Conservation (phyloP, 306 rosid genomes). For the Pterocarpus santalinus region DNA sequence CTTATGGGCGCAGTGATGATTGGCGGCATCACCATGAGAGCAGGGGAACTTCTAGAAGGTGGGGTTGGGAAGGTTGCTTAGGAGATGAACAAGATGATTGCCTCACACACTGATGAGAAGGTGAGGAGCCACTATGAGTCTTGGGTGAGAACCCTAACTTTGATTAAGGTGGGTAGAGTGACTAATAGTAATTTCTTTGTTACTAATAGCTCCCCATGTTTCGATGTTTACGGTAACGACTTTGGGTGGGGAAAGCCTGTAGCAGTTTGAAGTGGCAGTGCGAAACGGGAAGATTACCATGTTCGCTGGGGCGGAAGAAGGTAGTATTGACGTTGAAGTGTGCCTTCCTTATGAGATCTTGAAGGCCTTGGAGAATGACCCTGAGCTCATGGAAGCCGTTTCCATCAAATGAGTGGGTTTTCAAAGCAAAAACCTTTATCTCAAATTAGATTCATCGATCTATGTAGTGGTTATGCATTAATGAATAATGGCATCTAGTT, state of each 20-base stretch:
- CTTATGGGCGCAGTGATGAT: background rate
- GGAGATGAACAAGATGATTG: conserved; percentile 53
- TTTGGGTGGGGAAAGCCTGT: conserved; percentile 60
- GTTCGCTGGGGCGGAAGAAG: conserved; percentile 54
- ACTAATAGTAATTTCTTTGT: background rate
- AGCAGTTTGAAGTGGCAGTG: conserved; percentile 53
- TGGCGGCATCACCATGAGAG: conserved; percentile 14
- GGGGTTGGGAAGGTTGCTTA: conserved; percentile 50
- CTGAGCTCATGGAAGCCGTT: conserved; percentile 27
- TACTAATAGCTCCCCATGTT: conserved; percentile 54
- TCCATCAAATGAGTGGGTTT: too few species aligned
- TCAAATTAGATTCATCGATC: too few species aligned
- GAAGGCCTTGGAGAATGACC: conserved; percentile 51
- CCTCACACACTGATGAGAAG: conserved; percentile 39
- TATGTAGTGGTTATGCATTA: too few species aligned
- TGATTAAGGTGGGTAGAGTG: fast-evolving
- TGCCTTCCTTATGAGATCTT: conserved; percentile 46
- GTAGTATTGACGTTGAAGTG: conserved; percentile 55
- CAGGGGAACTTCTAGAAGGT: conserved; percentile 38
- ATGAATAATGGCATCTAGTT: too few species aligned
- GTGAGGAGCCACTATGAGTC: background rate
- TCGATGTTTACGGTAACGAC: conserved; percentile 57
- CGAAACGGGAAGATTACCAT: conserved; percentile 50
- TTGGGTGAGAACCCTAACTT: conserved; percentile 46
- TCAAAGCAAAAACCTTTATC: too few species aligned